phyloP scores from a whole-genome alignment of 371 early-diverging fungal species.

The Chytridiales sp. region DNA sequence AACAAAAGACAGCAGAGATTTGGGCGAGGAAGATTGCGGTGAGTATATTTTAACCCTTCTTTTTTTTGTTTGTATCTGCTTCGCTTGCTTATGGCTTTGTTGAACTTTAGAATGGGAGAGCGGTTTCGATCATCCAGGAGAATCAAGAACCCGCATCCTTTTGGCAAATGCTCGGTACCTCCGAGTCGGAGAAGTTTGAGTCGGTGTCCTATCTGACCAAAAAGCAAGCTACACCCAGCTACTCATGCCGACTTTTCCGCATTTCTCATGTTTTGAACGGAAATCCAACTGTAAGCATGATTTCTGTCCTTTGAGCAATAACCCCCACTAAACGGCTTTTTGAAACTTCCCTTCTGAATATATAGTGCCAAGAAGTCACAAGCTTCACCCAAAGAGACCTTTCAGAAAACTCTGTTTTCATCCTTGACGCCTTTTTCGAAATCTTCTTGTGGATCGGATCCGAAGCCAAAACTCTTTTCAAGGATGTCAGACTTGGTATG shows the following conservation, averaged over 20 bases:
- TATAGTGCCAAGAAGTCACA: slow-evolving; percentile 31
- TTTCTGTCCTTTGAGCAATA: slow-evolving; percentile 10
- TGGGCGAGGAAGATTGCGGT: neutral
- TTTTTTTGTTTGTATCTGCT: neutral
- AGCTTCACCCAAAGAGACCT: slow-evolving; percentile 38
- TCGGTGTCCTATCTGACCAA: slow-evolving; percentile 15
- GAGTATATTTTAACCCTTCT: neutral
- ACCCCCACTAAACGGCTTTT: neutral
- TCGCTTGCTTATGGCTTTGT: neutral
- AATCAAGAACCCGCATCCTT: slow-evolving; percentile 18
- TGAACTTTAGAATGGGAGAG: neutral
- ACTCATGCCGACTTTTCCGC: slow-evolving; percentile 29
- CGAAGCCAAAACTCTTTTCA: slow-evolving; percentile 17
- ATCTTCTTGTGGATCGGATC: slow-evolving; percentile 43
- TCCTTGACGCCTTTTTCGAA: slow-evolving; percentile 44
- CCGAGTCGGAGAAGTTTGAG: slow-evolving; percentile 6
- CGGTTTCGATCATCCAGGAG: slow-evolving; percentile 17
- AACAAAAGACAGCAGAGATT: neutral
- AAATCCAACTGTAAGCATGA: slow-evolving; percentile 30
- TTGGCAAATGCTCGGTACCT: slow-evolving; percentile 24
- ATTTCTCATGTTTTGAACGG: slow-evolving; percentile 40
- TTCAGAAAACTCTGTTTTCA: slow-evolving; percentile 22
- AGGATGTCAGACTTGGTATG: slow-evolving; percentile 28
- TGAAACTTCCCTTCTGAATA: neutral
- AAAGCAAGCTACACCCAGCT: slow-evolving; percentile 12